These are phyloP conservation scores for Albizia julibrissin DNA, from an alignment of 306 rosid species.

Conservation along the genomic window DNA sequence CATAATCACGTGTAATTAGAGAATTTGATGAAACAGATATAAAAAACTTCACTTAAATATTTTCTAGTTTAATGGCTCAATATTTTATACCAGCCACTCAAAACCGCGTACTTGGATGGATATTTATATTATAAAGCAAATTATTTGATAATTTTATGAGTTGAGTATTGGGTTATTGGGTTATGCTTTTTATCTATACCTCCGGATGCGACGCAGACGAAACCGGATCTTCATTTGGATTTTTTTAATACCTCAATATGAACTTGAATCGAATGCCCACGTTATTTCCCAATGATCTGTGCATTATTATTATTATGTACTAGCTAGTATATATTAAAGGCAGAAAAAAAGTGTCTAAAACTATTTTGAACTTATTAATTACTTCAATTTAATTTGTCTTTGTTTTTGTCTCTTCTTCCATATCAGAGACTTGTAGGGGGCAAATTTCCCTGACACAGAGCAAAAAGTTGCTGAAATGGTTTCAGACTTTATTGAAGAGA, in stretches of 20 bases:
- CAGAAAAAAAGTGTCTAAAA: no score
- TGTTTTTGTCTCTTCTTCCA: background rate
- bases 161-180: background rate
- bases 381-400: background rate
- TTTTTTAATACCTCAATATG: background rate
- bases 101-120: background rate
- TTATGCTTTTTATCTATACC: slow-evolving; percentile 35
- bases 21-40: no score
- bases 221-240: slow-evolving; percentile 62
- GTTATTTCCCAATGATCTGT: slow-evolving; percentile 7
- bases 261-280: slow-evolving; percentile 5
- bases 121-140: background rate
- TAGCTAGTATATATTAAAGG: no score
- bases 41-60: no score
- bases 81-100: background rate
- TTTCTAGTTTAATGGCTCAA: background rate
- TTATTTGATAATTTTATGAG: background rate
- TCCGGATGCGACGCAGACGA: slow-evolving; percentile 65
- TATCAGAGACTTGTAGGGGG: background rate
- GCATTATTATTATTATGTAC: background rate
- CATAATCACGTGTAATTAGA: no score
- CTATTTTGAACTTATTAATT: background rate
- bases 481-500: background rate
- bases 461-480: background rate
- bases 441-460: background rate